A percentile compares a stretch with the other conserved stretches of the same genome.
Evolutionary conservation across 31 red algal species (phyloP).

Genomic region (Pterothamnion heteromorphum): DNA sequence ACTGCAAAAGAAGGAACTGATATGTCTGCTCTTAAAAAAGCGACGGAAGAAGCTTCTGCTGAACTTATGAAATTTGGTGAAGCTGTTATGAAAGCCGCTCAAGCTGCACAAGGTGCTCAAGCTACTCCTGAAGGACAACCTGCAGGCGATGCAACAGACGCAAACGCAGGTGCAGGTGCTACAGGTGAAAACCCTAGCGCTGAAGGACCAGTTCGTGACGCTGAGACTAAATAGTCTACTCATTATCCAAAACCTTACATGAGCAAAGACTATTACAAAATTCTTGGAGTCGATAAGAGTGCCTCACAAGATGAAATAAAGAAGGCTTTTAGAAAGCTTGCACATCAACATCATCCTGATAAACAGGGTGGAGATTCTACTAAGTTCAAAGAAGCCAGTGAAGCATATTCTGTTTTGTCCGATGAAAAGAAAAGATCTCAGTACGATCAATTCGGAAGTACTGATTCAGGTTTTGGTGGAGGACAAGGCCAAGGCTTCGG

Average conservation of each 20-base stretch:
- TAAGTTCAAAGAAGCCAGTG: slow-evolving; percentile 91
- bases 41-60: slow-evolving; percentile 79
- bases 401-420: slow-evolving; percentile 89
- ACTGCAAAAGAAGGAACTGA: slow-evolving; percentile 65
- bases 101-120: no score
- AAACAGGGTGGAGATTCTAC: slow-evolving; percentile 89
- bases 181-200: no score
- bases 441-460: no score
- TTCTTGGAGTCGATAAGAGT: slow-evolving; percentile 76
- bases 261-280: slow-evolving; percentile 87
- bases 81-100: slow-evolving; percentile 88
- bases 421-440: slow-evolving; percentile 89
- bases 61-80: slow-evolving; percentile 91
- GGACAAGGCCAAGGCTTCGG: no score
- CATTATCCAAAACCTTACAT: no score
- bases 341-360: slow-evolving; percentile 95
- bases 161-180: no score
- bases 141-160: no score
- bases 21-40: slow-evolving; percentile 62
- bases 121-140: no score
- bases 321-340: slow-evolving; percentile 85
- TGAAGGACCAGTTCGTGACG: no score
- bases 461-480: no score
- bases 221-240: no score
- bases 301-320: slow-evolving; percentile 72